Evolutionary conservation across 78 protist genomes (phyloP), one percentile per base, ranked within the genome.

Genomic region (Neovahlkampfia damariscottae): DNA sequence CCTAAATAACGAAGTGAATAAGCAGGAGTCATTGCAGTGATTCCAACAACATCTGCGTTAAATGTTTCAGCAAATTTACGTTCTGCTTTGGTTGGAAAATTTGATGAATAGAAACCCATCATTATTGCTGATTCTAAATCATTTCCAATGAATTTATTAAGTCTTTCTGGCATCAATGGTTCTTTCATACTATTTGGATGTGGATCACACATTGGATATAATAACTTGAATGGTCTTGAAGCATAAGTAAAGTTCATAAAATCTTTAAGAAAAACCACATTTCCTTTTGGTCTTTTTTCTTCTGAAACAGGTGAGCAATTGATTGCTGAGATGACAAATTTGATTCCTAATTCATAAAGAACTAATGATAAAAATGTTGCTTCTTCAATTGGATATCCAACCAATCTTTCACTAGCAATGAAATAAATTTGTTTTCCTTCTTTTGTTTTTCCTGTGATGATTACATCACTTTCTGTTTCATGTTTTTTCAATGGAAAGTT

Each of bases 51-150:
- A 78, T 78, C 40, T 7, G 80, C 69, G 38, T 8, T 76, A 36
- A 29, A 4, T 3, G 28, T n/a, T 4, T 40, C 7, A 28, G 81
- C 81, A 41, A 74, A 10, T n/a, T 36, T 28, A 8, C 6, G 5
- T 76, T 78, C 81, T 36, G 34, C 5, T 9, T 58, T 8, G 4
- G 81, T 29, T 62, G 81, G 81, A 5, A 70, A 3, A 4, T 8
- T 8, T 27, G 81, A 76, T 36, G 74, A 72, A 36, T 58, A 19
- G 10, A 74, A 74, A 10, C 77, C 74, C 77, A 74, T 74, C 70
- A 29, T 29, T n/a, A 34, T 69, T 19, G 19, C 19, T 50, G 34
- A 19, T 50, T 50, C 62, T 50, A n/a, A n/a, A 50, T n/a, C n/a
- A 50, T 50, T 19, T 50, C 19, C 34, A 50, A 19, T 50, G 19